Percentiles rank a stretch among this genome's conserved stretches.
phyloP scores from a whole-genome alignment of 257 asterid species.

The Perilla frutescens region DNA sequence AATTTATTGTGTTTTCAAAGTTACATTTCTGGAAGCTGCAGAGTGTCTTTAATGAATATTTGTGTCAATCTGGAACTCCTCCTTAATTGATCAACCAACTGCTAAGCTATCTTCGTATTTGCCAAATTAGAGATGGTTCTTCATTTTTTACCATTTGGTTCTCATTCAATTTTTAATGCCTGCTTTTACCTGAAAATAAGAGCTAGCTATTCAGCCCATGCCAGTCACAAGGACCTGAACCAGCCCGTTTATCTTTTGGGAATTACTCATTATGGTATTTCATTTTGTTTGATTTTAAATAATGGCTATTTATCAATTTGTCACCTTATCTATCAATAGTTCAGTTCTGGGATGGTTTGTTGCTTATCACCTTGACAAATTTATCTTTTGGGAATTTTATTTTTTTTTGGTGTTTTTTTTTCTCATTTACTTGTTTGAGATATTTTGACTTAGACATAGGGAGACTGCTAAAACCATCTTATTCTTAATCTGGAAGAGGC shows the following conservation, averaged over 20 bases:
- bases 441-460: not conserved
- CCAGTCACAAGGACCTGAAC: not conserved
- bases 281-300: too few relatives aligned
- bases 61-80: not conserved
- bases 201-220: not conserved
- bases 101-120: slow-evolving; percentile 4
- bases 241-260: not conserved
- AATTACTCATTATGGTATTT: too few relatives aligned
- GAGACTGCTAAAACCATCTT: not conserved
- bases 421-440: slow-evolving; percentile 2
- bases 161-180: slow-evolving; percentile 2
- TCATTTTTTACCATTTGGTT: not conserved
- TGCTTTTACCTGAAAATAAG: slow-evolving; percentile 18
- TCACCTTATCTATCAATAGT: slow-evolving; percentile 5
- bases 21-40: slow-evolving; percentile 15
- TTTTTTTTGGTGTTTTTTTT: not conserved
- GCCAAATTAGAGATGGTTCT: not conserved
- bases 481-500: not conserved
- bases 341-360: slow-evolving; percentile 12
- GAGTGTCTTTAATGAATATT: not conserved
- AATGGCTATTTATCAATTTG: not conserved
- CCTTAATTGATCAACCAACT: not conserved
- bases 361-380: not conserved
- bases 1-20: slow-evolving; percentile 7
- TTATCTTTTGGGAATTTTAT: not conserved